Evolutionary conservation across 2,329 filamentous ascomycete species (phyloP).

Genomic region (Ascochyta koolunga): DNA sequence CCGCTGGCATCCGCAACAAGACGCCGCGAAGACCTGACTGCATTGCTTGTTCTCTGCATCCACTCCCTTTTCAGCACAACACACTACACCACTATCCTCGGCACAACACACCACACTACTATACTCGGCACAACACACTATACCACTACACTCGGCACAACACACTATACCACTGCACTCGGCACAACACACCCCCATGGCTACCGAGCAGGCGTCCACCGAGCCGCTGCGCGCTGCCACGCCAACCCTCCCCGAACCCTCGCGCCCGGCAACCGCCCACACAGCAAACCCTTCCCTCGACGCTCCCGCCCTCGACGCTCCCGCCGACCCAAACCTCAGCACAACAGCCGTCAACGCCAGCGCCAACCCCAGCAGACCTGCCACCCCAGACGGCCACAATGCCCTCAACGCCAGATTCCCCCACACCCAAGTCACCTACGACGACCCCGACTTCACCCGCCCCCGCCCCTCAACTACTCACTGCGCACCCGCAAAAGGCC

Average conservation of each 20-base stretch:
- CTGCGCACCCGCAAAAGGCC: conserved; percentile 60
- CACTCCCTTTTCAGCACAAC: too few relatives aligned
- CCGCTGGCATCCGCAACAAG: conserved; percentile 36
- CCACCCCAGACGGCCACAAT: conserved; percentile 33
- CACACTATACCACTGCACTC: too few relatives aligned
- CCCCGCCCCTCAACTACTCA: conserved; percentile 64
- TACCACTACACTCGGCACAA: too few relatives aligned
- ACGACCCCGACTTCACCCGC: conserved; percentile 48
- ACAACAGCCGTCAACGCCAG: conserved; percentile 24
- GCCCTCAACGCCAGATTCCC: conserved; percentile 42
- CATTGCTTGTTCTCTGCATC: conserved; percentile 14
- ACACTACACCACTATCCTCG: too few relatives aligned
- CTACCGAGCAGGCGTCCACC: conserved; percentile 36
- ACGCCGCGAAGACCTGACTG: conserved; percentile 17
- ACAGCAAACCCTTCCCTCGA: conserved; percentile 21
- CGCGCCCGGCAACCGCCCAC: conserved; percentile 14
- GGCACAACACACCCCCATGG: conserved; percentile 27
- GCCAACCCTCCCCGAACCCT: conserved; percentile 13
- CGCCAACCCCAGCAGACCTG: conserved; percentile 32
- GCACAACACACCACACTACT: too few relatives aligned
- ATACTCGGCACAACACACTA: too few relatives aligned
- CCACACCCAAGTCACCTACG: conserved; percentile 49
- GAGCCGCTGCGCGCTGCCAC: conserved; percentile 36
- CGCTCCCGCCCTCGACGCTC: conserved; percentile 29
- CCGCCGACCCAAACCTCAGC: conserved; percentile 21